Percentiles rank a stretch among this genome's conserved stretches.
phyloP scores from a whole-genome alignment of 805 yeast genomes.

The Barnettozyma californica region DNA sequence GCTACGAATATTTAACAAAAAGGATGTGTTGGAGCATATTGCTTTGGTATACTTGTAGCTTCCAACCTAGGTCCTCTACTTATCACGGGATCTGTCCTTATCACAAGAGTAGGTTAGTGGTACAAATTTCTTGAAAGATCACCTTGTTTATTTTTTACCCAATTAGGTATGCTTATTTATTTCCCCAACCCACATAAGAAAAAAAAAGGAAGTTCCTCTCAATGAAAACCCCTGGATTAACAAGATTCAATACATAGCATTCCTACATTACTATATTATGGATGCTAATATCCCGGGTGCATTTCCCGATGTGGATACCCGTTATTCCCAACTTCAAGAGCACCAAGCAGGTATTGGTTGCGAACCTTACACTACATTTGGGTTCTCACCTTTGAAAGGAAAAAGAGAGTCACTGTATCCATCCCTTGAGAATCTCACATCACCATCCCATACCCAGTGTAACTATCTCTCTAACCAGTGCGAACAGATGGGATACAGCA shows the following conservation, averaged over 20 bases:
- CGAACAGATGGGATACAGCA: slow-evolving; percentile 27
- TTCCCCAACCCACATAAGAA: not conserved
- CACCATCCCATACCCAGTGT: slow-evolving; percentile 2
- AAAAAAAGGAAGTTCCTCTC: not conserved
- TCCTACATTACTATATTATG: not conserved
- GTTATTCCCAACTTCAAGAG: slow-evolving; percentile 11
- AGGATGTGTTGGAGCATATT: not conserved
- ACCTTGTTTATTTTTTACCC: slow-evolving; percentile 10
- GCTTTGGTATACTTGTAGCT: not conserved
- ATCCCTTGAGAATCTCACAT: slow-evolving; percentile 17
- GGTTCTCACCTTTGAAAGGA: not conserved
- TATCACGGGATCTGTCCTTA: too few species aligned
- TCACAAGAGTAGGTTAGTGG: not conserved
- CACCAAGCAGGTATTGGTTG: not conserved
- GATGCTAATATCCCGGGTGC: slow-evolving; percentile 12
- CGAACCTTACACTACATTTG: not conserved
- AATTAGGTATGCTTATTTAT: not conserved
- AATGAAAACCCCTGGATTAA: not conserved
- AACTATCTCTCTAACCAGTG: slow-evolving; percentile 11
- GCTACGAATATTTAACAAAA: slow-evolving; percentile 6
- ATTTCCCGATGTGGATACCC: slow-evolving; percentile 4
- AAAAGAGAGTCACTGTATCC: slow-evolving; percentile 14
- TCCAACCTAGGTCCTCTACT: too few species aligned
- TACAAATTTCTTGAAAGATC: not conserved
- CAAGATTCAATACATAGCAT: not conserved